These are phyloP conservation scores for Sclerotinia trifoliorum DNA, from an alignment of 2,329 filamentous ascomycete genomes.

Conservation along the genomic window DNA sequence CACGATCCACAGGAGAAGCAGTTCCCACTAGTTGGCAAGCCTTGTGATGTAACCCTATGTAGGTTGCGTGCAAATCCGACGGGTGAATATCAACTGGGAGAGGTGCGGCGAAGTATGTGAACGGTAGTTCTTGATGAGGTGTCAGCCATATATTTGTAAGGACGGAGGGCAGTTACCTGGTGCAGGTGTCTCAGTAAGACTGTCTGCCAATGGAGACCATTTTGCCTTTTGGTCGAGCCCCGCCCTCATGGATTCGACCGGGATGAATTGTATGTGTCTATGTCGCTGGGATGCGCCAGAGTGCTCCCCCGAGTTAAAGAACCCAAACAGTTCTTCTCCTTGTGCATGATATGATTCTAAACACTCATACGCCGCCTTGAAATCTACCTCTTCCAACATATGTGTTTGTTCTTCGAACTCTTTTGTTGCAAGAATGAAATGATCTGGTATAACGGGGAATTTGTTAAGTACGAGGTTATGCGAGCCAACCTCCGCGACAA, in stretches of 20 bases:
- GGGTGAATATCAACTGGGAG: conserved; percentile 28
- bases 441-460: conserved; percentile 67
- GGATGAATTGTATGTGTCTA: conserved; percentile 69
- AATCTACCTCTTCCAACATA: conserved; percentile 58
- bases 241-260: conserved; percentile 60
- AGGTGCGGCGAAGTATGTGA: conserved; percentile 35
- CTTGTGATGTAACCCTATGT: conserved; percentile 32
- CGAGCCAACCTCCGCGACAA: conserved; percentile 53
- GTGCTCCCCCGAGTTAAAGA: conserved; percentile 61
- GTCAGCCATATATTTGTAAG: not conserved
- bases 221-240: conserved; percentile 40
- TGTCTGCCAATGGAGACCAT: conserved; percentile 54
- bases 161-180: conserved; percentile 24
- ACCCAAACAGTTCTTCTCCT: conserved; percentile 41
- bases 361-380: conserved; percentile 61
- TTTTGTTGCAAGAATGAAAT: conserved; percentile 71
- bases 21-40: conserved; percentile 25
- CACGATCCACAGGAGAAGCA: not conserved
- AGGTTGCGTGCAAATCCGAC: conserved; percentile 32
- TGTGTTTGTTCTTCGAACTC: conserved; percentile 63
- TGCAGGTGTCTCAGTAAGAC: conserved; percentile 33
- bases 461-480: conserved; percentile 73
- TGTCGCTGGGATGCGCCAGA: conserved; percentile 73
- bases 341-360: conserved; percentile 52
- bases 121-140: conserved; percentile 33